phyloP scores from a whole-genome alignment of 2,329 filamentous ascomycete genomes.

The Fusarium marasasianum region DNA sequence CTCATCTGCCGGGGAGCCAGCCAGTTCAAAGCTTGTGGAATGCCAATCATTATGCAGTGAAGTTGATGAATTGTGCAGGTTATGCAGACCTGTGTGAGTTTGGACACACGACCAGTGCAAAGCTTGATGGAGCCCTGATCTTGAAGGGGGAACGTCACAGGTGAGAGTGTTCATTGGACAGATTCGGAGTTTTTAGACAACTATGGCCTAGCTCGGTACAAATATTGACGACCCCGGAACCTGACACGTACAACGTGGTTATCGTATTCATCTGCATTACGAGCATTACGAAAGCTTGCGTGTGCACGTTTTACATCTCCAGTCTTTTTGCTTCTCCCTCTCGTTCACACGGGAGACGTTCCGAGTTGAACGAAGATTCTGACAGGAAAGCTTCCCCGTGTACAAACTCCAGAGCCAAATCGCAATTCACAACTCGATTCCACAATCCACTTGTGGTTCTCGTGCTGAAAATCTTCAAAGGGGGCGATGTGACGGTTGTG shows the following conservation, averaged over 20 bases:
- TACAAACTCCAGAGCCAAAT: constrained; percentile 5
- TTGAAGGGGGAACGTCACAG: constrained; percentile 14
- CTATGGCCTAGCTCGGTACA: not conserved
- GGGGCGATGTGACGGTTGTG: constrained; percentile 20
- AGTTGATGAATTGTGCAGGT: constrained; percentile 22
- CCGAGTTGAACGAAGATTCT: constrained; percentile 4
- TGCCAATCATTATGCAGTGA: constrained; percentile 16
- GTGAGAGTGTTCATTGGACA: constrained; percentile 23
- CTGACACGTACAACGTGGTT: constrained; percentile 10
- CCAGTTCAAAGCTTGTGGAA: constrained; percentile 25
- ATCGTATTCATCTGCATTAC: constrained; percentile 13
- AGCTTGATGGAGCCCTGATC: not conserved
- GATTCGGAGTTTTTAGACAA: not conserved
- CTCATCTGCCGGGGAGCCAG: constrained; percentile 38
- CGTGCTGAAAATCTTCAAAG: not conserved
- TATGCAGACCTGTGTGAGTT: constrained; percentile 15
- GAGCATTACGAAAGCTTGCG: constrained; percentile 25
- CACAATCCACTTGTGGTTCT: not conserved
- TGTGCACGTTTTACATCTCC: constrained; percentile 28
- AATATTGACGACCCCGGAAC: not conserved
- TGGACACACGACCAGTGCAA: not conserved
- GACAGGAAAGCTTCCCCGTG: constrained; percentile 1
- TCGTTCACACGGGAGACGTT: constrained; percentile 19
- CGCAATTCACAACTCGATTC: not conserved
- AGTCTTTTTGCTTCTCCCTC: constrained; percentile 17